Conservation (phyloP, 2,329 filamentous ascomycete genomes). For the Hirsutella rhossiliensis region DNA sequence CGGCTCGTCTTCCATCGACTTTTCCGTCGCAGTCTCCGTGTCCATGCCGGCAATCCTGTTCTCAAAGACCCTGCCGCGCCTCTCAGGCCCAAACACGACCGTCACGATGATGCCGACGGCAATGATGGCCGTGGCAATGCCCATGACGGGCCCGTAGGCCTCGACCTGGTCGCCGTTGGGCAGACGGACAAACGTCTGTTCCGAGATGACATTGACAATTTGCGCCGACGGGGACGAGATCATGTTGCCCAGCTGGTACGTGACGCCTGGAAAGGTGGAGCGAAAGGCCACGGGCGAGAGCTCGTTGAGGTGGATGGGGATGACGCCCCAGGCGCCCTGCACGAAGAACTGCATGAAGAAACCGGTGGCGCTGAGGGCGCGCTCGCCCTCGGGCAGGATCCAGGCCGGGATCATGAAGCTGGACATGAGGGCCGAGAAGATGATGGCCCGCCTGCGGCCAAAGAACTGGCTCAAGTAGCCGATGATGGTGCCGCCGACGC, state of each 20-base stretch:
- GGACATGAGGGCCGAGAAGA: constrained; percentile 47
- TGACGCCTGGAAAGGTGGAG: constrained; percentile 57
- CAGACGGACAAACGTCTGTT: constrained; percentile 44
- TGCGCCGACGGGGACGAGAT: constrained; percentile 61
- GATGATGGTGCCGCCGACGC: constrained; percentile 59
- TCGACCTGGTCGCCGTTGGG: constrained; percentile 44
- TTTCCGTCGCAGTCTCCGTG: constrained; percentile 10
- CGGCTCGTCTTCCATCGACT: constrained; percentile 11
- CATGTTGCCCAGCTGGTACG: constrained; percentile 67
- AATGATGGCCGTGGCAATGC: constrained; percentile 65
- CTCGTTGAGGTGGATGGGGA: constrained; percentile 65
- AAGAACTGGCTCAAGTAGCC: constrained; percentile 67
- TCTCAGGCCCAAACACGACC: constrained; percentile 61
- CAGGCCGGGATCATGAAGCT: constrained; percentile 54
- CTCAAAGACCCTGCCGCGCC: constrained; percentile 59
- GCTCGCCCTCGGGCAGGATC: constrained; percentile 52
- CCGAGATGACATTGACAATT: constrained; percentile 65
- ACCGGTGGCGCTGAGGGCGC: constrained; percentile 47
- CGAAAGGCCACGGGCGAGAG: constrained; percentile 58
- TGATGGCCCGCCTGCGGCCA: constrained; percentile 59
- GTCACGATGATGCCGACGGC: constrained; percentile 56
- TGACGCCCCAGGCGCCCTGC: constrained; percentile 54
- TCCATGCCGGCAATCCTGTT: constrained; percentile 30
- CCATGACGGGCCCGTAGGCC: constrained; percentile 67
- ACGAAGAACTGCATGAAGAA: constrained; percentile 62